Evolutionary conservation across 805 yeast genomes (phyloP), one percentile per base, ranked within the genome.

Genomic region (Nakazawaea ernobii): DNA sequence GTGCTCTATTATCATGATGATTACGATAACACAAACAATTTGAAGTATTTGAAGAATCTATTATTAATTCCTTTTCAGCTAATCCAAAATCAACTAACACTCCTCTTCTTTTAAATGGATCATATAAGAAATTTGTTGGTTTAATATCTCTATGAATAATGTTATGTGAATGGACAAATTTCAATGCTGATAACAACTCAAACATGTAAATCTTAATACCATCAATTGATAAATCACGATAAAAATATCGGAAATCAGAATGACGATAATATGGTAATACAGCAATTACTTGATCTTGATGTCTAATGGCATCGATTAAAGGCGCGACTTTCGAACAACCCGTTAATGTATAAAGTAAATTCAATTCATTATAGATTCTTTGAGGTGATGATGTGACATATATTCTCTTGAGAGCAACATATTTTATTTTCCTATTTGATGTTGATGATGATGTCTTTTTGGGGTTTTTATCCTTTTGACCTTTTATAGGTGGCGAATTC

Each of bases 311-410:
- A 56, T 95, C 97, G 39, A 92, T 75, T 45, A 94, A 68, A 1
- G 97, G 96, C 1, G 96, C 96, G 29, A 94, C 89, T 52, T 83
- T 79, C 0, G 77, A 71, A 52, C 84, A 80, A 0, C 87, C 87
- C 7, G 83, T 73, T 43, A 88, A 64, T 52, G 74, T 75, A 59
- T 85, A 84, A 30, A 94, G 71, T 41, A 94, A 68, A 53, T 84
- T 84, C 53, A 94, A 74, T 63, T 94, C 99, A 62, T 91, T 91
- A 56, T 79, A 81, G 39, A 94, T 92, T 64, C 99, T 76, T 52
- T 80, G 83, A 0, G 98, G 97, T 7, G 97, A 89, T 1, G 97
- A 87, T 0, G 99, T 94, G 17, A 91, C 98, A 63, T 92, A 91
- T 41, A 94, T 89, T 58, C 94, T 80, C 62, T 94, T 94, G 55